These are phyloP conservation scores for Trichosporon ovoides DNA, from an alignment of 1,284 basidiomycete species.

Conservation along the genomic window DNA sequence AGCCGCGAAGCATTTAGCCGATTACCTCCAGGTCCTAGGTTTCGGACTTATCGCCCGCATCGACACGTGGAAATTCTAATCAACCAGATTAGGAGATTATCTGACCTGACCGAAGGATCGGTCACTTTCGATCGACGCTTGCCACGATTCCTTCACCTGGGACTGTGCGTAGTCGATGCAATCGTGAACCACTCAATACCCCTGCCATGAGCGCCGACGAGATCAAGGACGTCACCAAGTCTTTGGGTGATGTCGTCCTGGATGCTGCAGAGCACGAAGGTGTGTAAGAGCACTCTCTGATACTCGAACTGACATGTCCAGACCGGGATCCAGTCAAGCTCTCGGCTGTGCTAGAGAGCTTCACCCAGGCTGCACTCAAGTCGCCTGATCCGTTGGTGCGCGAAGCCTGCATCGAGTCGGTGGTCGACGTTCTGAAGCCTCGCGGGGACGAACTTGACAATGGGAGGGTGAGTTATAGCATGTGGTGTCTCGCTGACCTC, in stretches of 20 bases:
- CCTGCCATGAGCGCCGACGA: constrained; percentile 8
- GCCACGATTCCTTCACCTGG: neutral
- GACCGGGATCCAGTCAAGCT: constrained; percentile 9
- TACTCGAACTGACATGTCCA: neutral
- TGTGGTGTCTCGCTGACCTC: neutral
- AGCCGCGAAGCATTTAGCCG: constrained; percentile 1
- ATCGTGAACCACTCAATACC: neutral
- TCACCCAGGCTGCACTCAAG: constrained; percentile 9
- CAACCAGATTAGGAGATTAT: constrained; percentile 1
- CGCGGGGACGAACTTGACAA: constrained; percentile 13
- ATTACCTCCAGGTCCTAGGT: neutral
- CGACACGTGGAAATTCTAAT: constrained; percentile 1
- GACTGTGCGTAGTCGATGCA: no score
- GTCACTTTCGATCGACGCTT: no score
- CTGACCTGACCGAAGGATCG: neutral
- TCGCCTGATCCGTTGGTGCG: constrained; percentile 16
- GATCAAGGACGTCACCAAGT: constrained; percentile 14
- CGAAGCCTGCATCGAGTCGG: constrained; percentile 20
- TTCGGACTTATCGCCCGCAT: neutral
- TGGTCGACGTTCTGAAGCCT: constrained; percentile 17
- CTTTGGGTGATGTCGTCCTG: constrained; percentile 17
- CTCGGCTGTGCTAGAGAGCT: constrained; percentile 18
- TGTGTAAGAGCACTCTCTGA: neutral
- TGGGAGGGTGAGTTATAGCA: constrained; percentile 10
- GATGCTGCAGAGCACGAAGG: constrained; percentile 11